A percentile compares a stretch with the other conserved stretches of the same genome.
phyloP scores from a whole-genome alignment of 176 grass and related monocot genomes.

The Dendrocalamus sinicus region DNA sequence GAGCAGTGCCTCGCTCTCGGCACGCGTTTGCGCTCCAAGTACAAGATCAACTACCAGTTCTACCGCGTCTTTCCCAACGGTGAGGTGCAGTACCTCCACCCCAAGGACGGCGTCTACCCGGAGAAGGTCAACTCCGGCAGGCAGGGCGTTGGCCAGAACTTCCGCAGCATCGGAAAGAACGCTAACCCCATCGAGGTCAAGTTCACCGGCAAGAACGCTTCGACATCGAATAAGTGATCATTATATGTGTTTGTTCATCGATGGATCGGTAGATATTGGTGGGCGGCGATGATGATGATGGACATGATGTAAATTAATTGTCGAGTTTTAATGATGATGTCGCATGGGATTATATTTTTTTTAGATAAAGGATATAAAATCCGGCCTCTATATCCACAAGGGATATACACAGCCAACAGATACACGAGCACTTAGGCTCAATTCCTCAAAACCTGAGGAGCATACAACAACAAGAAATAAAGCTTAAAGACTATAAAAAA shows the following conservation, averaged over 20 bases:
- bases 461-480: no score
- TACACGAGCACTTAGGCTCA: no score
- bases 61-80: constrained; percentile 98
- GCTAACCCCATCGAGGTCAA: constrained; percentile 94
- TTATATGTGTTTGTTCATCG: not conserved
- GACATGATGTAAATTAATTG: constrained; percentile 42
- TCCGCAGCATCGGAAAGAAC: constrained; percentile 93
- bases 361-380: no score
- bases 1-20: constrained; percentile 97
- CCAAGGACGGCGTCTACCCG: constrained; percentile 99
- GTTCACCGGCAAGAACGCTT: constrained; percentile 96
- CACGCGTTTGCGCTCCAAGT: constrained; percentile 79
- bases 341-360: constrained; percentile 39
- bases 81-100: constrained; percentile 99
- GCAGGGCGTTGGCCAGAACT: constrained; percentile 77
- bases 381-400: no score
- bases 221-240: constrained; percentile 42
- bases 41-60: constrained; percentile 99
- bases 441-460: no score
- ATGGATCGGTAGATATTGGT: not conserved
- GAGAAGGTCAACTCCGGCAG: constrained; percentile 96
- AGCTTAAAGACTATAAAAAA: no score
- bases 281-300: not conserved
- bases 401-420: no score
- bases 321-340: constrained; percentile 34